Evolutionary conservation across 2,329 filamentous ascomycete species (phyloP), one percentile per base, ranked within the genome.

Genomic region (Exophiala lecanii-corni): DNA sequence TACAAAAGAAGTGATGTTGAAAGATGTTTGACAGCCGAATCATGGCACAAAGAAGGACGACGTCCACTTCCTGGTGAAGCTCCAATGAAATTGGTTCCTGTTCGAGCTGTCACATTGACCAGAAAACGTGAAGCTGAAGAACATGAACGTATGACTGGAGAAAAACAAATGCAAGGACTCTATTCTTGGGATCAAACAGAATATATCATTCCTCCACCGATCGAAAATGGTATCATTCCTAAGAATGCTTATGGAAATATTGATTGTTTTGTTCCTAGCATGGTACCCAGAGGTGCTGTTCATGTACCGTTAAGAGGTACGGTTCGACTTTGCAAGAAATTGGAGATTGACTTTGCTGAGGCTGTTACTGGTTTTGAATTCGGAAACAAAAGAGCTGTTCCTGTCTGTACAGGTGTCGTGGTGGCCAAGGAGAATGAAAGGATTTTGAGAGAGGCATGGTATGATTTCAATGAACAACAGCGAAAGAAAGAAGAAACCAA

Each of bases 351-450:
- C 59, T 94, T 82, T 56, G 92, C 92, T 0, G 92, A 97, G 64
- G 92, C 92, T 1, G 92, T 95, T 2, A 89, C 89, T 0, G 92
- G 88, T 1, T 98, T 98, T 61, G 92, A 98, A 60, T 98, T 97
- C 61, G 91, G 91, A 0, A 84, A 92, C 56, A 84, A 92, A 47
- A 89, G 92, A 75, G 92, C 92, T 4, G 88, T 97, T 1, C 92
- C 92, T 0, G 81, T 96, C 1, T 84, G 97, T 19, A 84, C 86
- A 41, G 92, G 91, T 1, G 88, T 96, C 0, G 89, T 98, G 0
- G 78, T 96, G 2, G 87, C 91, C 0, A 77, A 81, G 50, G 89
- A 94, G 63, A 76, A 95, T 53, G 78, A 86, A 47, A 79, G 82
- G 12, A 61, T 76, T 23, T 75, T 96, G 1, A 79, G 86, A 60